Evolutionary conservation across 495 filamentous ascomycete species (phyloP).

Genomic region (Xylaria castorea): DNA sequence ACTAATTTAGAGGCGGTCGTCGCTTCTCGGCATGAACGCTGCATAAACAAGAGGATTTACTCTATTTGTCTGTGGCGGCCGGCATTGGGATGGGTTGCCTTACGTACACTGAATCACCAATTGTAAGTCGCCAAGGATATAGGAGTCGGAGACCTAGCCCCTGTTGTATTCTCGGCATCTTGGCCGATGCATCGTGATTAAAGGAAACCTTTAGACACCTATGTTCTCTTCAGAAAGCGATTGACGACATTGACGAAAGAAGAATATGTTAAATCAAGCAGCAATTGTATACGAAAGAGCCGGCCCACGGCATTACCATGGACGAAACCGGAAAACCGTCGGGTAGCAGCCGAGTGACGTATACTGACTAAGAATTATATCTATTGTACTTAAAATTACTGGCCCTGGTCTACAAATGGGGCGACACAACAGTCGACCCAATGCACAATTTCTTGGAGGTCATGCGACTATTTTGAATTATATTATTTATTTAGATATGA

Average conservation of each 20-base stretch:
- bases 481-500: background rate
- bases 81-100: background rate
- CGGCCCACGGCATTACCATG: background rate
- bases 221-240: background rate
- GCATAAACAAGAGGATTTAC: background rate
- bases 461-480: background rate
- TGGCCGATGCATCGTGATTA: background rate
- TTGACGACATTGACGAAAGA: background rate
- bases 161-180: slow-evolving; percentile 14
- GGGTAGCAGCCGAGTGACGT: background rate
- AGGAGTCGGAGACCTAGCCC: slow-evolving; percentile 2
- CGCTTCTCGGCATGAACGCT: background rate
- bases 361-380: background rate
- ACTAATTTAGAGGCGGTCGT: background rate
- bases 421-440: background rate
- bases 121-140: background rate
- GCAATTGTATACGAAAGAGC: background rate
- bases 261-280: background rate
- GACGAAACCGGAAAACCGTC: background rate
- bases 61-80: background rate
- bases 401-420: slow-evolving; percentile 2
- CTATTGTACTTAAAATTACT: background rate
- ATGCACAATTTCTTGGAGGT: background rate
- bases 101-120: background rate
- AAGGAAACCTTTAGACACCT: background rate